Percentiles rank a stretch among this genome's conserved stretches.
Evolutionary conservation across 495 filamentous ascomycete species (phyloP).

Genomic region (Stereocaulon alpinum): DNA sequence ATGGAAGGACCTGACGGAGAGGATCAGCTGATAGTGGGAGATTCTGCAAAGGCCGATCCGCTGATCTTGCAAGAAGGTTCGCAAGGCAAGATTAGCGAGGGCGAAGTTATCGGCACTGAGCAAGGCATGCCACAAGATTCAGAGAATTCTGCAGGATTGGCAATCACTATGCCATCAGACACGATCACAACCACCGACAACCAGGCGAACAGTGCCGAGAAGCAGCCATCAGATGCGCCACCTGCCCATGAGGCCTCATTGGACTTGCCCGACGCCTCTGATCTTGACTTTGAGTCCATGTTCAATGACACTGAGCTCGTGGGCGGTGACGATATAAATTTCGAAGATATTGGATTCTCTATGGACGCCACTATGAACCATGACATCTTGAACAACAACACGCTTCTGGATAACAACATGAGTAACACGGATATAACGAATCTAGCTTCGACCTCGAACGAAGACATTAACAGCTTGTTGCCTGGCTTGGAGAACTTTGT

Average conservation of each 20-base stretch:
- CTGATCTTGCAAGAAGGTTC: too few species aligned
- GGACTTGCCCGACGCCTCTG: slow-evolving; percentile 1
- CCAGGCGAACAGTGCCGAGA: not conserved
- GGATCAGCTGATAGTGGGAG: not conserved
- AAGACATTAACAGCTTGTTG: slow-evolving; percentile 24
- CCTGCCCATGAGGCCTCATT: not conserved
- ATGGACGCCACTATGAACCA: slow-evolving; percentile 37
- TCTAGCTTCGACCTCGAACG: slow-evolving; percentile 18
- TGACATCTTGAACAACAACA: slow-evolving; percentile 33
- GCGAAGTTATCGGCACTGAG: not conserved
- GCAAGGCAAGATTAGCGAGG: not conserved
- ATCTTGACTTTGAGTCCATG: slow-evolving; percentile 21
- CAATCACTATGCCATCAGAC: slow-evolving; percentile 11
- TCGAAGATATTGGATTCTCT: slow-evolving; percentile 37
- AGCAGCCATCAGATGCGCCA: not conserved
- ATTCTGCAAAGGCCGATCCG: not conserved
- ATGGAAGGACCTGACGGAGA: not conserved
- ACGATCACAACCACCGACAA: not conserved
- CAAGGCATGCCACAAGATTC: slow-evolving; percentile 17
- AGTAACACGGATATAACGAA: slow-evolving; percentile 20
- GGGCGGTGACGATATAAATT: slow-evolving; percentile 32
- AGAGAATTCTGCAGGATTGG: slow-evolving; percentile 8
- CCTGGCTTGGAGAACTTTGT: slow-evolving; percentile 28
- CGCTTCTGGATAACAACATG: slow-evolving; percentile 24
- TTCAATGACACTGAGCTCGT: slow-evolving; percentile 25